phyloP scores from a whole-genome alignment of 768 basidiomycete genomes.

The Hygrophorus russula region DNA sequence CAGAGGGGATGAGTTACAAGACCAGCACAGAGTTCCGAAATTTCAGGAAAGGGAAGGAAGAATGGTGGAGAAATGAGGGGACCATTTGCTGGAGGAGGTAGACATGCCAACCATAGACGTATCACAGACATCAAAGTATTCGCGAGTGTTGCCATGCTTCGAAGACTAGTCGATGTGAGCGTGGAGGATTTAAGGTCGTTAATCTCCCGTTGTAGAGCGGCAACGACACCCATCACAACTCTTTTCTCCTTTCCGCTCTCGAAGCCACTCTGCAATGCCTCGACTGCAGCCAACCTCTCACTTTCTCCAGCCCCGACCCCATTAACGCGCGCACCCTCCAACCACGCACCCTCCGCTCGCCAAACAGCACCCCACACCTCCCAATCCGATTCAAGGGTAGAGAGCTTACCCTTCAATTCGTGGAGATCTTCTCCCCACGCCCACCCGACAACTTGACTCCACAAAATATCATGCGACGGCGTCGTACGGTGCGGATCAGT shows the following conservation, averaged over 20 bases:
- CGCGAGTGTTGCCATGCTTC: slow-evolving; percentile 23
- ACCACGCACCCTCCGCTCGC: slow-evolving; percentile 51
- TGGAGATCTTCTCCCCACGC: slow-evolving; percentile 56
- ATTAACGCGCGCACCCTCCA: slow-evolving; percentile 72
- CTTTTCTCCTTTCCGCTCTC: slow-evolving; percentile 22
- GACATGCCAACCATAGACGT: slow-evolving; percentile 55
- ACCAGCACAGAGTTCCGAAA: slow-evolving; percentile 41
- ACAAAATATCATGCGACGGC: slow-evolving; percentile 78
- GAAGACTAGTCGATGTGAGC: slow-evolving; percentile 12
- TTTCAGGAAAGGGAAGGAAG: slow-evolving; percentile 40
- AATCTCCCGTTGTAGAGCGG: slow-evolving; percentile 20
- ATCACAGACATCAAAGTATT: slow-evolving; percentile 34
- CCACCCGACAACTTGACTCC: slow-evolving; percentile 80
- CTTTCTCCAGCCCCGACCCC: slow-evolving; percentile 50
- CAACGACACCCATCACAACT: slow-evolving; percentile 26
- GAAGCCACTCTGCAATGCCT: slow-evolving; percentile 29
- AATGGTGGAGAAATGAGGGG: slow-evolving; percentile 45
- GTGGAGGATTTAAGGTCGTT: slow-evolving; percentile 6
- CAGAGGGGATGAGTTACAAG: slow-evolving; percentile 44
- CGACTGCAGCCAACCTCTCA: slow-evolving; percentile 39
- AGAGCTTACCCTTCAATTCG: slow-evolving; percentile 25
- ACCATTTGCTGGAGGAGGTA: slow-evolving; percentile 30
- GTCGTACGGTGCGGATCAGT: slow-evolving; percentile 86
- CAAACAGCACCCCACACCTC: slow-evolving; percentile 39
- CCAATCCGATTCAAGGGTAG: slow-evolving; percentile 20